Base-by-base conservation (phyloP, 495 filamentous ascomycete genomes). In the Daldinia loculata region DNA sequence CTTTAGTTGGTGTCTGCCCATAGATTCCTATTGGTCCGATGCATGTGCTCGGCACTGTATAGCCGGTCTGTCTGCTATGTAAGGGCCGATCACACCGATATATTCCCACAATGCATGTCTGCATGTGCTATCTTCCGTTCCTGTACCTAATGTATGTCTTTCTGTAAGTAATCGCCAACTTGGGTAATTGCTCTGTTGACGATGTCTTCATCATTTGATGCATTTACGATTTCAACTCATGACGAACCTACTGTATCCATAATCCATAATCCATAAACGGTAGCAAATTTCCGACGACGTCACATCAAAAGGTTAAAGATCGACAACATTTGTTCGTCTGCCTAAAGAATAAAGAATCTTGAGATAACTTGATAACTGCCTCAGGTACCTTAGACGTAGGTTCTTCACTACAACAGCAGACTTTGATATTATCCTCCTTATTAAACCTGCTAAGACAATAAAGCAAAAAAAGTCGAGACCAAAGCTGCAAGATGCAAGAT, bases 71-170 rank as follows among this genome's bases (percentile, higher is more conserved):
- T 36, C n/a, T n/a, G n/a, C n/a, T n/a, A n/a, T n/a, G n/a, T 38
- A 52, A 53, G 62, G 51, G 57, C 68, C 58, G 68, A 66, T 59
- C 51, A 66, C 14, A 71, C 57, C 50, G 63, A 65, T 66, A 48
- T 43, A 14, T 62, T 17, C 52, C 32, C 51, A 52, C 12, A 12
- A 3, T 26, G 24, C 3, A 32, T 9, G 0, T 29, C 5, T 27
- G n/a, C 4, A 34, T 6, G 34, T 36, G 6, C 34, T 3, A 36
- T 36, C 27, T 30, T 53, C 12, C 24, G 6, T 53, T 30, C 27
- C 26, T 52, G 24, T 53, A 12, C 12, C 6, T 52, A 8, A 32
- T 1, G 7, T 32, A n/a, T 48, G 41, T 48, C 41, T 15, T 30
- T n/a, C 27, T 30, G 27, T 52, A 22, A 48, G 43, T 48, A 48